Base-by-base conservation (phyloP, 192 early-diverging fungal species). In the Backusella psychrophila region DNA sequence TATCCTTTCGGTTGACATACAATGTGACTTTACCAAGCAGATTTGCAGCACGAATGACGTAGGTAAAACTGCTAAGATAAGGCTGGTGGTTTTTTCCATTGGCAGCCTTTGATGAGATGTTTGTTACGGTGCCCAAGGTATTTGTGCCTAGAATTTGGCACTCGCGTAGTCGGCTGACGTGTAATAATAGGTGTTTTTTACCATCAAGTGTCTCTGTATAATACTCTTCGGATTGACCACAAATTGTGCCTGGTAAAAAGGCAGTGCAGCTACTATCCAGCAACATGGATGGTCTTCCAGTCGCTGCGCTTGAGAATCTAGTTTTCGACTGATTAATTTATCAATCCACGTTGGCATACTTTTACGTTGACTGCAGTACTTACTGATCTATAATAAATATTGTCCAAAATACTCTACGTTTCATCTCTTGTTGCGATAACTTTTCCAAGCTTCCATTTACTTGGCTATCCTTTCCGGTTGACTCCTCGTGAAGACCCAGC, bases 1-100 rank as follows among this genome's bases (percentile, higher is more conserved):
- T 80, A 74, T 21, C 84, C 69, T 63, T 63, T 46, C 86, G 77
- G 41, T 89, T 89, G 36, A 87, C 80, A 46, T 83, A 83, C 33
- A 80, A 72, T 5, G 79, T 79, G 31, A 86, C 77, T 31, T 81
- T 81, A 17, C 86, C 87, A 6, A 89, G 72, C 6, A 89, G 78
- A 23, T 78, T 82, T 2, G 76, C 42, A 12, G 76, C 82, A 36
- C 86, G 86, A 34, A 81, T 29, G 21, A 46, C 26, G 17, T 72
- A 44, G 44, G 70, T 88, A 46, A 91, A 84, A 77, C 93, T 89
- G 39, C 83, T 67, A 79, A 95, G 96, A 67, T 93, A 94, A 15
- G 87, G 84, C 81, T 95, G 96, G n/a, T 87, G 83, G 41, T 91
- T 93, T 44, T 92, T 87, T 12, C 77, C 83, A 42, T 59, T 44